Evolutionary conservation across 345 rosid genomes (phyloP), one percentile per base, ranked within the genome.

Genomic region (Syzygium grande): DNA sequence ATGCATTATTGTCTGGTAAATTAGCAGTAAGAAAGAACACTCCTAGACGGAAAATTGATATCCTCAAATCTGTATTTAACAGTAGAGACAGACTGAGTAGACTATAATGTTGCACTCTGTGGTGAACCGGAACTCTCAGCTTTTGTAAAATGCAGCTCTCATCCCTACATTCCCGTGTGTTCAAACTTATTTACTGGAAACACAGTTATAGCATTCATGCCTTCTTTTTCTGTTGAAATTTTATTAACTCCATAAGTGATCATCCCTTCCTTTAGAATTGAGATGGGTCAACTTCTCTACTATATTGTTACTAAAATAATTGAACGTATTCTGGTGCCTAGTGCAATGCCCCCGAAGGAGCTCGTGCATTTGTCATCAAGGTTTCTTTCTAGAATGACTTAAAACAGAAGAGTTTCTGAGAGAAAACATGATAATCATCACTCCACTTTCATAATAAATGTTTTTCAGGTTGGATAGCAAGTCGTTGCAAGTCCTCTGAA

Each of bases 281-380:
- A 56, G 61, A 56, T 56, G 61, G 13, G 13, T 56, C n/a, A 2
- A 56, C n/a, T 56, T 23, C 61, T 56, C 61, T 9, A 10, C n/a
- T 10, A 9, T 9, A 4, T 56, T 56, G 3, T 59, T 11, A 0
- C 27, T 25, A 59, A 5, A 25, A 12, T 5, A 59, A 4, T 2
- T 3, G 7, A 3, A 59, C 2, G 11, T 1, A 2, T 0, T 25
- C 27, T 11, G 65, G 0, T n/a, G 65, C 27, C 65, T 5, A 59
- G 65, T 4, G 30, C 30, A 59, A 59, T 0, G 59, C 2, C 1
- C 3, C 2, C 5, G 63, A 58, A 4, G 14, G 65, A 59, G 6
- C 3, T 59, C 29, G 2, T 25, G 65, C 65, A 25, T 59, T 11
- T 59, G 30, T 11, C 65, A 25, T 59, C 3, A 0, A 11, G 15